Evolutionary conservation across 2,329 filamentous ascomycete species (phyloP), one percentile per base, ranked within the genome.

Genomic region (Fusarium pininemorale): DNA sequence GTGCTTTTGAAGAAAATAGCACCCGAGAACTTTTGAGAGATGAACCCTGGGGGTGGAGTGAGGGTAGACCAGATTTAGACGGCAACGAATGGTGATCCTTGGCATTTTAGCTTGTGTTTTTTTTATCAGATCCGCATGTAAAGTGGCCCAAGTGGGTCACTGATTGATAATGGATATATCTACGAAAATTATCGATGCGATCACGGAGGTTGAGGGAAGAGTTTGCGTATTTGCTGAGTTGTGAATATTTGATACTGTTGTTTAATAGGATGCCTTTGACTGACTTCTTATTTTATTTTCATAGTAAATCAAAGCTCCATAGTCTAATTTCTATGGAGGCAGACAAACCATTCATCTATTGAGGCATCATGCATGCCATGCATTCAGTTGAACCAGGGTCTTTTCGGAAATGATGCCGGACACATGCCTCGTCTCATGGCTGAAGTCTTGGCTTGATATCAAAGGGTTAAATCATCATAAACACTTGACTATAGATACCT

Each of bases 161-260:
- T 63, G 71, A 71, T 74, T 74, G 71, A 74, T 72, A 74, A 74
- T 72, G 63, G 41, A 66, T 74, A 65, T 72, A 64, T 68, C 39
- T 54, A 54, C 30, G 65, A 41, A 61, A 61, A 42, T 54, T 32
- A 53, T 39, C 42, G 32, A 59, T 72, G 60, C 63, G 48, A 70
- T 70, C 35, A 32, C 61, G 53, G 64, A 70, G 72, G 50, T 70
- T 53, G 39, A 63, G 42, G 45, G 20, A 53, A 42, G 30, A 44
- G 30, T 26, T 37, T 39, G 24, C 18, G 20, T 42, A n/a, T 37
- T 41, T 47, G 37, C n/a, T 60, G 32, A 15, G n/a, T 41, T 51
- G 39, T 39, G n/a, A 39, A 26, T 11, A 24, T 41, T 41, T 28
- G 14, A 55, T n/a, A 18, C 24, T 18, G 26, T 42, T 7, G 5